Evolutionary conservation across 768 basidiomycete genomes (phyloP), one percentile per base, ranked within the genome.

Genomic region (Suillus hirtellus): DNA sequence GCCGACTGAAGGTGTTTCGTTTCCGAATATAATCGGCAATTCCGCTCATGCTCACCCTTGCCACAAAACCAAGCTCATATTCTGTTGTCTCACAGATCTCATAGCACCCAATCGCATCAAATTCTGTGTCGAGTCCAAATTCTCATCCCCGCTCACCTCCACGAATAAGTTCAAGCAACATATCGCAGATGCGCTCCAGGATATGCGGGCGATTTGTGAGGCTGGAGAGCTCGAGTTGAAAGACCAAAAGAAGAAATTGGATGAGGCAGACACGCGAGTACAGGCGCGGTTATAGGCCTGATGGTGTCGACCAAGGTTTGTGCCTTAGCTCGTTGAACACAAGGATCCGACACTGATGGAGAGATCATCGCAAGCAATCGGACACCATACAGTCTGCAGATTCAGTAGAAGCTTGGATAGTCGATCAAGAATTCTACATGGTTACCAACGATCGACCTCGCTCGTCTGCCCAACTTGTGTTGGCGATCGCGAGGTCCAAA

Each of bases 111-210:
- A 88, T 49, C 80, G 87, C 63, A 81, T 99, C 71, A 96, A 95
- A 75, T 95, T 97, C 77, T 95, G 96, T 2, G 87, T 97, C 71
- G 96, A 99, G 73, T 93, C 90, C 52, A 99, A 99, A 74, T 77
- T 81, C 64, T 89, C 90, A 6, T 86, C 81, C 64, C 71, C 82
- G 4, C 70, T 77, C 19, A 96, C 95, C 19, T 92, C 91, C 19
- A 96, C 94, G 15, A 73, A 79, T 9, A 62, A 63, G 31, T 91
- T 96, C 73, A 88, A 90, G 68, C 71, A 79, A 53, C 83, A 84
- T 27, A 76, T 97, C 55, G 72, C 77, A 19, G 79, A 82, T 60
- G 87, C 89, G 17, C 72, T 98, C 66, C 71, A 79, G 61, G 88
- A 93, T 66, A 92, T 96, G 88, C 79, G 82, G 67, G 65, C 70